Conservation (phyloP, 345 rosid species). For the Tarenaya hassleriana region DNA sequence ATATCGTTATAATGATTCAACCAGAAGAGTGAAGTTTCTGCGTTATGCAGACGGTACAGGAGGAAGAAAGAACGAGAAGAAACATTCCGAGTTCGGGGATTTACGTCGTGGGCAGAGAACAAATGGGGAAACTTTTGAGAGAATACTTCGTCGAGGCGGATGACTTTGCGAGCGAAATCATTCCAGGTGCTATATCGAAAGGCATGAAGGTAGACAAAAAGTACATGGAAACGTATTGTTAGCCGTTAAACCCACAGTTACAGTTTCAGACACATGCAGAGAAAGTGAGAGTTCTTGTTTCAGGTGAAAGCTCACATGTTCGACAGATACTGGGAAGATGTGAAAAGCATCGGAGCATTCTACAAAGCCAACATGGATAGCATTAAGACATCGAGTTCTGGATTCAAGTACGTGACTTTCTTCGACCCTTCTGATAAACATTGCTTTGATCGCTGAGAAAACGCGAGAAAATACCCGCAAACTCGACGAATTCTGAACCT, state of each 20-base stretch:
- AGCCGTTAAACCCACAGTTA: no score
- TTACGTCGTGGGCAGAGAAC: conserved; percentile 50
- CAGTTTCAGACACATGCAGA: no score
- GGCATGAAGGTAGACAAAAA: conserved; percentile 57
- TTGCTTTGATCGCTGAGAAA: no score
- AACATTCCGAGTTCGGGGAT: conserved; percentile 59
- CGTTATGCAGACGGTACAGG: no score
- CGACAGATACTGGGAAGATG: conserved; percentile 77
- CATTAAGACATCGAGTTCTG: conserved; percentile 36
- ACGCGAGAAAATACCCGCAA: no score
- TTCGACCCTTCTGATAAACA: no score
- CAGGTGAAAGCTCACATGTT: conserved; percentile 65
- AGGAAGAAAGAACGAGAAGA: conserved; percentile 28
- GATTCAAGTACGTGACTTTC: conserved; percentile 40
- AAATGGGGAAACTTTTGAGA: conserved; percentile 49
- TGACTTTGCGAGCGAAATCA: conserved; percentile 51
- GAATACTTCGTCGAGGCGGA: conserved; percentile 47
- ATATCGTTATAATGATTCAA: conserved; percentile 21
- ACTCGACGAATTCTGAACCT: no score
- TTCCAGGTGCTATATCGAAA: conserved; percentile 54
- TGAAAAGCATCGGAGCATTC: conserved; percentile 58
- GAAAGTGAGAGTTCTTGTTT: conserved; percentile 7
- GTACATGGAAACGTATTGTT: no score
- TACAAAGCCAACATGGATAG: conserved; percentile 74
- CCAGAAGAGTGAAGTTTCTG: no score